A percentile compares a stretch with the other conserved stretches of the same genome.
These are phyloP conservation scores for Eucalyptus cladocalyx DNA, from an alignment of 345 rosid species.

Conservation along the genomic window DNA sequence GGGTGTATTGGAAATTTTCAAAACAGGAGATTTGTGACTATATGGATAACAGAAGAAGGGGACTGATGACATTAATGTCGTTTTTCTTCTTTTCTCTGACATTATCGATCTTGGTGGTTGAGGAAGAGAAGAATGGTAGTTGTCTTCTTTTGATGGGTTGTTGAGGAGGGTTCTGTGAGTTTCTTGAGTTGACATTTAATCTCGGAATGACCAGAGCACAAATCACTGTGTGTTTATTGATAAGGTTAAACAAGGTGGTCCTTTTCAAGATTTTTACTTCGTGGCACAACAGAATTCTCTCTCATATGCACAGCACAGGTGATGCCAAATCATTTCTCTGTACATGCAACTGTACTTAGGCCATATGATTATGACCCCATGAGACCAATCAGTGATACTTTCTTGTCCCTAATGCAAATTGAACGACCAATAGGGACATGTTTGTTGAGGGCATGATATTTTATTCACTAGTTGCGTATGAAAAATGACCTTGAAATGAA, in stretches of 20 bases:
- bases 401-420: neutral
- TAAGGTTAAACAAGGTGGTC: neutral
- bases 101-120: neutral
- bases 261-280: neutral
- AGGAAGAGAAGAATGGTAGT: constrained; percentile 12
- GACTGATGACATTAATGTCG: neutral
- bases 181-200: constrained; percentile 7
- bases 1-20: neutral
- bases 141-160: neutral
- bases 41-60: neutral
- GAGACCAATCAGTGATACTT: neutral
- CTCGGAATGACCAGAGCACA: neutral
- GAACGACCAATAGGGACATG: neutral
- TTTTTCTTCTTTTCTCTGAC: neutral
- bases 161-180: neutral
- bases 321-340: neutral
- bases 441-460: neutral
- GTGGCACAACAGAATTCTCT: neutral
- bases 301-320: neutral
- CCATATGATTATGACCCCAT: neutral
- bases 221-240: neutral
- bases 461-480: neutral
- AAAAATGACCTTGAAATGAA: neutral
- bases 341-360: neutral
- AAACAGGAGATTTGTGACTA: neutral